Base-by-base conservation (phyloP, 257 asterid species). In the Apocynum venetum region DNA sequence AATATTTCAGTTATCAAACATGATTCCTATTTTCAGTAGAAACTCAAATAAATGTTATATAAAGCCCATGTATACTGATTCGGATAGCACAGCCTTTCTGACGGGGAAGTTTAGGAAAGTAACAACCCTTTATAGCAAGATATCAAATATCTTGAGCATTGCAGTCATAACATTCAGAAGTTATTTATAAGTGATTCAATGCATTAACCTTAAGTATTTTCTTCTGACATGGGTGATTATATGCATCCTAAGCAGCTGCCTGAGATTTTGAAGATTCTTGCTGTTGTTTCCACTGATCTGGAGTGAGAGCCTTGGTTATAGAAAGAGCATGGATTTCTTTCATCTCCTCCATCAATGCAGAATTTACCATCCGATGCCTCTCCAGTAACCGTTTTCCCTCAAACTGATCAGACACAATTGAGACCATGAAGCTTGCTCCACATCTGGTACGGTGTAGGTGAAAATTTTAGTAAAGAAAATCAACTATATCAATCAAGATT, bases 311-410 rank as follows among this genome's bases (percentile, higher is more conserved):
- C 82, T 92, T 94, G 0, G 96, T 86, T 65, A 94, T 94, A 70
- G 96, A 94, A 81, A 94, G 98, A 43, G 97, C 97, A 49, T 94
- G 97, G 71, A 94, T 92, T 55, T 90, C 88, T 67, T 88, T 90
- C 94, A 94, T 84, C 87, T 92, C 96, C 79, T 94, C 98, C 0
- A 49, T 85, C 63, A 94, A 72, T 13, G 98, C 96, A 70, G 86
- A 82, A 70, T 94, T 94, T 31, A 94, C 96, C 86, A 90, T 81
- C 40, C 98, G 83, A 82, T 94, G 98, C 92, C 97, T 92, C 85
- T 94, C 97, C 87, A 92, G 85, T 83, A 94, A 67, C 55, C 97
- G 87, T 82, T 94, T 92, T 63, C 98, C 98, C 79, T 89, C 94
- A 76, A 94, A 94, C 71, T 89, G 87, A 67, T 87, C 92, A 0